These are phyloP conservation scores for Testicularia cyperi DNA, from an alignment of 1,284 basidiomycete species.

Conservation along the genomic window DNA sequence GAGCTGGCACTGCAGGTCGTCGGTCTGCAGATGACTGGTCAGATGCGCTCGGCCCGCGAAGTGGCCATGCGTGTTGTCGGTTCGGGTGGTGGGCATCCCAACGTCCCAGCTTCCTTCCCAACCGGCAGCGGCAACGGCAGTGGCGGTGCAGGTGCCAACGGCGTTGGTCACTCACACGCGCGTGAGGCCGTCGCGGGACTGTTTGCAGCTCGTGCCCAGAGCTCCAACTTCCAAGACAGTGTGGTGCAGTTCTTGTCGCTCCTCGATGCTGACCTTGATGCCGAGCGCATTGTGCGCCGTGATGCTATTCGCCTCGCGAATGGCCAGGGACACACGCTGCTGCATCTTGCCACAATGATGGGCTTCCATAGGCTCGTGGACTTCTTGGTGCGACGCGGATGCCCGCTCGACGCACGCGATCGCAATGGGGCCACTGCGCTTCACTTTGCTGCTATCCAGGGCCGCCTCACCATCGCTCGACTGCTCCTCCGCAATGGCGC, in stretches of 20 bases:
- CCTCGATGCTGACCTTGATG: conserved; percentile 66
- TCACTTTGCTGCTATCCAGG: conserved; percentile 77
- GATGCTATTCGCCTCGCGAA: conserved; percentile 62
- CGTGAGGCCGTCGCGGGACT: conserved; percentile 37
- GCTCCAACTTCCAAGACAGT: conserved; percentile 69
- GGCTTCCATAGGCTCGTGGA: conserved; percentile 73
- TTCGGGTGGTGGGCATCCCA: conserved; percentile 41
- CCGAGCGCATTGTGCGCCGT: too few species aligned
- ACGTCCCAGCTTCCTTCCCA: conserved; percentile 10
- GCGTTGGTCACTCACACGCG: conserved; percentile 16
- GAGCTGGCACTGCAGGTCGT: conserved; percentile 92
- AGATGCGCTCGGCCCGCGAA: conserved; percentile 86
- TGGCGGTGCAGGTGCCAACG: too few species aligned
- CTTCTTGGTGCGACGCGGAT: conserved; percentile 73
- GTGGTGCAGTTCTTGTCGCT: conserved; percentile 77
- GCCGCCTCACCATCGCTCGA: conserved; percentile 70
- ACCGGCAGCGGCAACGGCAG: conserved; percentile 3
- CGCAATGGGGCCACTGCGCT: conserved; percentile 86
- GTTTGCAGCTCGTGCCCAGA: conserved; percentile 60
- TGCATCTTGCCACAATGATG: conserved; percentile 83
- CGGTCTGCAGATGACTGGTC: conserved; percentile 92
- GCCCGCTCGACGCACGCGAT: conserved; percentile 81
- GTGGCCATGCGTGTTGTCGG: conserved; percentile 68
- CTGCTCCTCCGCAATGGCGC: conserved; percentile 78
- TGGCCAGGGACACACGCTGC: conserved; percentile 63